Base-by-base conservation (phyloP, 2,329 filamentous ascomycete species). In the Onygenales sp. region DNA sequence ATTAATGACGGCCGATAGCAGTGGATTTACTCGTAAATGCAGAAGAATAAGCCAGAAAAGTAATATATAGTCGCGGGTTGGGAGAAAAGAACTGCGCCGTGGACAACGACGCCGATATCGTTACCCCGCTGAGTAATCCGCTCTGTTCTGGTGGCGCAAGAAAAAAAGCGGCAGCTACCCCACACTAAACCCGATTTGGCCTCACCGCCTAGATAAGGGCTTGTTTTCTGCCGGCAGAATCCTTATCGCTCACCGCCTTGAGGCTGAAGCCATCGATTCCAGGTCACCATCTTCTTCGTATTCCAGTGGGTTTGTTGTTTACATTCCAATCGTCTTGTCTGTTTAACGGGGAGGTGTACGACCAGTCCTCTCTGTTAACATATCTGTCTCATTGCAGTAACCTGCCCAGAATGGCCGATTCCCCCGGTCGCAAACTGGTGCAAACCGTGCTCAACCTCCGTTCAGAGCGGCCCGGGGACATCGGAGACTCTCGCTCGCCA, bases 391-490 rank as follows among this genome's bases (percentile, higher is more conserved):
- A 36, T 32, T 36, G 13, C 17, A n/a, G 4, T 8, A 13, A 48
- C 21, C 11, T 31, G 6, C 17, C 6, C 2, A 32, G 17, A 21
- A 58, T 55, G 54, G 13, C 56, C n/a, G 50, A 52, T 34, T 46
- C 36, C 7, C 14, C 44, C 3, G 48, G 45, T 6, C 36, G 46
- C 39, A 55, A 48, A 39, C 48, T 60, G 52, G 54, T 57, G 34
- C 59, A 61, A 49, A 57, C 58, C 21, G 46, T 55, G 36, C 54
- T 61, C n/a, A 59, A 60, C 50, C 59, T 61, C 21, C 45, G 42
- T 45, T 44, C 56, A 33, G 50, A 47, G 42, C 42, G 48, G 27
- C 52, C 42, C 39, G 52, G 42, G 36, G 42, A 46, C 21, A 14
- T 37, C 8, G 34, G 39, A n/a, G 11, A 8, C 34, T 47, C 33